Base-by-base conservation (phyloP, 805 yeast genomes). In the Torulaspora microellipsoides region DNA sequence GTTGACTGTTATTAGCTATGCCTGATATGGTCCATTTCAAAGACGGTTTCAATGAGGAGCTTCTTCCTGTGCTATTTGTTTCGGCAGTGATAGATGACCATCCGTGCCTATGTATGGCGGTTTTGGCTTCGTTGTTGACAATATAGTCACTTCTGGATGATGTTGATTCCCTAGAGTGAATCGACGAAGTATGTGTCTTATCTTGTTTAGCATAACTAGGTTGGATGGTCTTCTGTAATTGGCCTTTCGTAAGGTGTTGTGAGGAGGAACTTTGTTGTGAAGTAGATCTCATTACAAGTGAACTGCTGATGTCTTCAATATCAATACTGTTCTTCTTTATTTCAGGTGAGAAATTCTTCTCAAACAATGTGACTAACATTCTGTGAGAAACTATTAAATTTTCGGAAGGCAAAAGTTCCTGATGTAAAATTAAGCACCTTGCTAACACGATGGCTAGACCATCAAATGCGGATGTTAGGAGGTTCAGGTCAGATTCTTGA, bases 361-460 rank as follows among this genome's bases (percentile, higher is more conserved):
- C 72, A 67, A 77, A 86, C 45, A 87, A 64, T 28, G 73, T 76
- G 31, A 79, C 73, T 65, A 88, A 69, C 11, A 80, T 74, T n/a
- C 75, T 76, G 57, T 88, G 96, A 15, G 86, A 75, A 1, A 76
- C 73, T 52, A 68, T 74, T 69, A 86, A 69, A 10, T 70, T 58
- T 1, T 70, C 58, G 6, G 54, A 45, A 2, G 85, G 78, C 12
- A 85, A 73, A 46, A 85, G 68, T 52, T 76, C 72, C 1, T 81
- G 85, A 60, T 88, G 95, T 36, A 86, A 70, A 15, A 72, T 68
- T 46, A 88, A 70, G 59, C 93, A 81, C 40, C 83, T 69, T 62
- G 72, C 74, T 56, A 88, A 69, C 23, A 83, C 73, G n/a, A 71
- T 59, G 2, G 87, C 77, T 59, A 88, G 72, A 58, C 83, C 89